Conservation (phyloP, 768 basidiomycete species). For the Kwoniella dendrophila region DNA sequence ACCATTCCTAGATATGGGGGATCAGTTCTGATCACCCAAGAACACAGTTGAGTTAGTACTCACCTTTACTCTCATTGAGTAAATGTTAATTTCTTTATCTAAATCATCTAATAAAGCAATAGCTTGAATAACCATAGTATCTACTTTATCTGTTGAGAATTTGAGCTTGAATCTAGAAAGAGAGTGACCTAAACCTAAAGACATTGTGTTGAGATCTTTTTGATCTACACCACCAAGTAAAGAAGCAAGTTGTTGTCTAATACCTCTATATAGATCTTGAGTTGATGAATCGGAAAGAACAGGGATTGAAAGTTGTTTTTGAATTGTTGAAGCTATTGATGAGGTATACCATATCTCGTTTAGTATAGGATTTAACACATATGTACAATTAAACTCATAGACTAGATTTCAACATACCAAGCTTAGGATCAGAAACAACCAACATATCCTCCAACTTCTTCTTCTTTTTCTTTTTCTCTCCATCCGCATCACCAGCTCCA, state of each 20-base stretch:
- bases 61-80: conserved; percentile 98
- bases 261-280: conserved; percentile 90
- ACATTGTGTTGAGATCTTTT: conserved; percentile 90
- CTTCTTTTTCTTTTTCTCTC: conserved; percentile 63
- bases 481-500: conserved; percentile 58
- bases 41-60: conserved; percentile 27
- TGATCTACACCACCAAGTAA: conserved; percentile 73
- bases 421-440: conserved; percentile 83
- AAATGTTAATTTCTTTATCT: conserved; percentile 99
- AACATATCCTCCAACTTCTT: conserved; percentile 71
- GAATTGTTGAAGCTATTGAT: conserved; percentile 73
- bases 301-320: conserved; percentile 90
- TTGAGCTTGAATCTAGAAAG: conserved; percentile 98
- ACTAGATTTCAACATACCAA: conserved; percentile 64
- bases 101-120: conserved; percentile 96
- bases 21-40: background rate
- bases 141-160: conserved; percentile 99
- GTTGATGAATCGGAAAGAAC: conserved; percentile 67
- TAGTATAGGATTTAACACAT: background rate
- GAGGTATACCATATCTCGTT: background rate
- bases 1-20: conserved; percentile 81
- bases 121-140: conserved; percentile 99
- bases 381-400: background rate
- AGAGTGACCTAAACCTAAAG: conserved; percentile 93
- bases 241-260: conserved; percentile 80